Base-by-base conservation (phyloP, 2,329 filamentous ascomycete species). In the Colletotrichum simmondsii region DNA sequence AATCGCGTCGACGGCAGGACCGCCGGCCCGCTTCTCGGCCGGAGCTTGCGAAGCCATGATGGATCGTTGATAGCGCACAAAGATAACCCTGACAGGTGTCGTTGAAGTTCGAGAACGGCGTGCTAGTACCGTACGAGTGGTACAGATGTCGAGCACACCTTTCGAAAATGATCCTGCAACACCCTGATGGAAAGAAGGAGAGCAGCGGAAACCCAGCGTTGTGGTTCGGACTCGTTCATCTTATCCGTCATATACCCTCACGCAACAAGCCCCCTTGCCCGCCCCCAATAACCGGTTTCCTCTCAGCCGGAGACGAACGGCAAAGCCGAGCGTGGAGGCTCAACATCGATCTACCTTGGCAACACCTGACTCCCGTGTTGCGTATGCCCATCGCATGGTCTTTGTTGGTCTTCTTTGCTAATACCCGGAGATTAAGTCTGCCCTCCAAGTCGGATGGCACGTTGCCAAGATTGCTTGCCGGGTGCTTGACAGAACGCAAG, bases 401-500 rank as follows among this genome's bases (percentile, higher is more conserved):
- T 22, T 19, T 10, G 16, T 10, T 28, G 30, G 30, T 22, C 22
- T 49, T 35, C 32, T 30, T 69, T 14, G 59, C 14, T 46, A 49
- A 46, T 49, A 32, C 10, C 60, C 56, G 61, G 67, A 49, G 30
- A 61, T 61, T 56, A 62, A 53, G 30, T 52, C 19, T 49, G 60
- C 4, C 32, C 64, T 42, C 54, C 35, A 42, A 28, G 35, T 32
- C n/a, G 22, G 16, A 26, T 24, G n/a, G 22, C n/a, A 53, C n/a
- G 46, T 16, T 30, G n/a, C 30, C 52, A 14, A n/a, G 28, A 49
- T 35, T 22, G 12, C 19, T 57, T 26, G 66, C 57, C 46, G 24
- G 56, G 30, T 42, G 46, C 71, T 71, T 61, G 49, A 65, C 71
- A 61, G 16, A 53, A 30, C 16, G 35, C 67, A 73, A 71, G 66